Conservation (phyloP, 306 rosid species). For the Ammopiptanthus mongolicus region DNA sequence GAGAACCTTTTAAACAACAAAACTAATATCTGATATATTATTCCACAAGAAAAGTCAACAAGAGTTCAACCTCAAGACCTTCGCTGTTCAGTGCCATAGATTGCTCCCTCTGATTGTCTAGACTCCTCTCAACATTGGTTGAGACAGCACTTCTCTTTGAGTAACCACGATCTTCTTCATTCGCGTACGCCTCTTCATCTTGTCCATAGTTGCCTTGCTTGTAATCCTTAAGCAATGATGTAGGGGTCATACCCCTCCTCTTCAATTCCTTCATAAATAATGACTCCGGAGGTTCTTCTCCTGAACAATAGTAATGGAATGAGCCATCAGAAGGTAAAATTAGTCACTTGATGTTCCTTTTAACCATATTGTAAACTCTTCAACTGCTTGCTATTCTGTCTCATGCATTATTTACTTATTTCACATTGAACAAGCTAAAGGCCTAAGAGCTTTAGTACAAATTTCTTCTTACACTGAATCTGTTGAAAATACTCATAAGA, state of each 20-base stretch:
- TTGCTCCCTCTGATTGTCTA: conserved; percentile 83
- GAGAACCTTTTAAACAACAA: conserved; percentile 4
- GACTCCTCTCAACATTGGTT: conserved; percentile 63
- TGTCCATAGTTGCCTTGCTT: conserved; percentile 46
- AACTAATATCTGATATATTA: background rate
- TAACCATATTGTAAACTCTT: background rate
- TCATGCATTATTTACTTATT: background rate
- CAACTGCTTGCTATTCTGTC: background rate
- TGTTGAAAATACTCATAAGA: background rate
- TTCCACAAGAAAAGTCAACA: conserved; percentile 11
- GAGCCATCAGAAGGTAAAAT: conserved; percentile 16
- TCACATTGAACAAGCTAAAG: background rate
- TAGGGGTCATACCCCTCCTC: conserved; percentile 91
- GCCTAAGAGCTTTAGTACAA: background rate
- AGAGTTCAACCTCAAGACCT: conserved; percentile 90
- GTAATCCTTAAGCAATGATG: conserved; percentile 83
- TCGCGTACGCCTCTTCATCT: conserved; percentile 49
- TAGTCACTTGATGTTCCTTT: background rate
- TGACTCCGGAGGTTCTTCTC: conserved; percentile 91
- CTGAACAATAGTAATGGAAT: conserved; percentile 35
- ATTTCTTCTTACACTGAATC: background rate
- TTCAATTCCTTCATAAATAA: conserved; percentile 91
- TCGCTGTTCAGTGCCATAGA: conserved; percentile 93
- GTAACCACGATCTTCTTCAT: conserved; percentile 55
- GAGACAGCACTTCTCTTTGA: conserved; percentile 62